These are phyloP conservation scores for Magnolia kwangsiensis DNA, from an alignment of 164 flowering plant species.

Conservation along the genomic window DNA sequence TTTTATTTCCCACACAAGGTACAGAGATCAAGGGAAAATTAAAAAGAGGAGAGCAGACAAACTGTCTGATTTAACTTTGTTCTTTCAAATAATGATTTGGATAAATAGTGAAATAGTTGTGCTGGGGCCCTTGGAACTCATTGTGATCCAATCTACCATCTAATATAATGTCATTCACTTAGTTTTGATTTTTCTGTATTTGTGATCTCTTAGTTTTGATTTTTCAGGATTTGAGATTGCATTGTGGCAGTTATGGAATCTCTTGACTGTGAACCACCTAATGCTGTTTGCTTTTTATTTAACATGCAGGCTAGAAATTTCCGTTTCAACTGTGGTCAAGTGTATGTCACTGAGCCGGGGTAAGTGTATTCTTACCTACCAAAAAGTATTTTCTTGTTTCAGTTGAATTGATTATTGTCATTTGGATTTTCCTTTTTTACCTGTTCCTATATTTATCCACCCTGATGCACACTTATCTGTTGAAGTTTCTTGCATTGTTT, in stretches of 20 bases:
- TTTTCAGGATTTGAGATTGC: background rate
- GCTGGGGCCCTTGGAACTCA: background rate
- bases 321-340: constrained; percentile 85
- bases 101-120: no score
- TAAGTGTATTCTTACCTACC: constrained; percentile 25
- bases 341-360: constrained; percentile 93
- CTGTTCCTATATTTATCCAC: background rate
- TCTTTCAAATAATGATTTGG: background rate
- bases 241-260: background rate
- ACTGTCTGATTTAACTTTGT: background rate
- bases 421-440: background rate
- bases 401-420: background rate
- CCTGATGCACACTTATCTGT: background rate
- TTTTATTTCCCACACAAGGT: no score
- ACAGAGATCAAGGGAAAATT: background rate
- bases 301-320: constrained; percentile 84
- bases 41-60: background rate
- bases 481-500: background rate
- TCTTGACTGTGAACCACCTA: background rate
- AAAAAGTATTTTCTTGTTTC: background rate
- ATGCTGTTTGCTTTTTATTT: constrained; percentile 6
- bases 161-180: background rate
- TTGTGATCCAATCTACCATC: no score
- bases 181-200: background rate
- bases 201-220: background rate